Percentiles rank a stretch among this genome's conserved stretches.
Conservation (phyloP, 345 rosid genomes). For the Gossypium thurberi region DNA sequence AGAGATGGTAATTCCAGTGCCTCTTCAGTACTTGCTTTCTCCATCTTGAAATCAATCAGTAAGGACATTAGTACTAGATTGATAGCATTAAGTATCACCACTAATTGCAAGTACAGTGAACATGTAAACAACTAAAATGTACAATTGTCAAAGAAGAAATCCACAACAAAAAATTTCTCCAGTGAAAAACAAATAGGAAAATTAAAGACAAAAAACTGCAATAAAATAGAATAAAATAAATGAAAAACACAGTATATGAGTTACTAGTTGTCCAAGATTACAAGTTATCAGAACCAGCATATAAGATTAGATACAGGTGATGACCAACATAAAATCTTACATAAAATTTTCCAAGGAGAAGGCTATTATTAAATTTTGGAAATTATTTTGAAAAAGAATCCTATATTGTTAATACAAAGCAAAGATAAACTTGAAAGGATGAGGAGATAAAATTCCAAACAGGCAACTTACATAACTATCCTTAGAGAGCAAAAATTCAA, state of each 20-base stretch:
- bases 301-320: not conserved
- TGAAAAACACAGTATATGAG: not conserved
- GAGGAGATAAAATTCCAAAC: not conserved
- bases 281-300: not conserved
- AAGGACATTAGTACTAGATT: not conserved
- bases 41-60: conserved; percentile 34
- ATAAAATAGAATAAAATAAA: not conserved
- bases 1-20: conserved; percentile 22
- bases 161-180: not conserved
- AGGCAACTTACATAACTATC: not conserved
- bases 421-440: not conserved
- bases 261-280: not conserved
- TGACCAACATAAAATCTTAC: not conserved
- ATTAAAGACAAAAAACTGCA: not conserved
- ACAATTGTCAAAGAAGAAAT: not conserved
- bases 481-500: not conserved
- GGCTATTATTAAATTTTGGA: not conserved
- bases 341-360: not conserved
- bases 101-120: not conserved
- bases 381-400: not conserved
- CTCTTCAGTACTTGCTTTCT: conserved; percentile 17
- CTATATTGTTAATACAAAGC: not conserved
- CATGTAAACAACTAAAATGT: not conserved
- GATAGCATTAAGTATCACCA: not conserved
- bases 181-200: not conserved